Evolutionary conservation across 2,329 filamentous ascomycete genomes (phyloP).

Genomic region (Lecanicillium sp.): DNA sequence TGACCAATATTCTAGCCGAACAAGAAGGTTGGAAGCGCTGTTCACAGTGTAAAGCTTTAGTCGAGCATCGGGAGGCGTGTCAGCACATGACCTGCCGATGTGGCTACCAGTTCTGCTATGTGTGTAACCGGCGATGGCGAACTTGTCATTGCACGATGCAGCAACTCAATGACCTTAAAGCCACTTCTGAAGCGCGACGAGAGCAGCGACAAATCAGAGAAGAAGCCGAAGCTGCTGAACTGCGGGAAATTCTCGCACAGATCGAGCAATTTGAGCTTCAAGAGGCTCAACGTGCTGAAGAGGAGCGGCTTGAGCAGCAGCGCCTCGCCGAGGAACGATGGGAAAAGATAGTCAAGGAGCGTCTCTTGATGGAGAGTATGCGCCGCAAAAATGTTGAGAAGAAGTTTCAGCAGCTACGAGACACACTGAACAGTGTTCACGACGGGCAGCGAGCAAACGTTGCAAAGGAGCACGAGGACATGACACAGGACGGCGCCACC

Average conservation of each 20-base stretch:
- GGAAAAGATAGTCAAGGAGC: conserved; percentile 28
- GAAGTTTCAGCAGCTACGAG: conserved; percentile 29
- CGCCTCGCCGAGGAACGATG: conserved; percentile 27
- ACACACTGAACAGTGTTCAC: conserved; percentile 29
- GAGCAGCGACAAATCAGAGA: conserved; percentile 23
- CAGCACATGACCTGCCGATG: conserved; percentile 86
- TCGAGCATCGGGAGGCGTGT: conserved; percentile 72
- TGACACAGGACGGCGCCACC: conserved; percentile 18
- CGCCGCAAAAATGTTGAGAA: conserved; percentile 28
- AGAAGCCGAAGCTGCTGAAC: conserved; percentile 23
- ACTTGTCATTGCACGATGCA: conserved; percentile 56
- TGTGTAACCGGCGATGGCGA: conserved; percentile 65
- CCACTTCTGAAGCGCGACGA: conserved; percentile 24
- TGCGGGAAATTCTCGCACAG: conserved; percentile 31
- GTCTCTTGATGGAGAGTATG: conserved; percentile 29
- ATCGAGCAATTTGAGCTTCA: conserved; percentile 41
- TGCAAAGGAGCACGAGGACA: conserved; percentile 27
- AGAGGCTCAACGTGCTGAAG: conserved; percentile 32
- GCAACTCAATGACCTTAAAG: conserved; percentile 34
- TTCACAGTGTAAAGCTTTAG: conserved; percentile 57
- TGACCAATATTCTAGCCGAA: conserved; percentile 53
- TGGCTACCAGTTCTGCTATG: conserved; percentile 75
- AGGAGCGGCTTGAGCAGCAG: conserved; percentile 28
- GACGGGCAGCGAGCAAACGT: conserved; percentile 32
- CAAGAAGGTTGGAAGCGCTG: conserved; percentile 69